A percentile compares a stretch with the other conserved stretches of the same genome.
phyloP scores from a whole-genome alignment of 371 early-diverging fungal genomes.

The Lichtheimia ramosa region DNA sequence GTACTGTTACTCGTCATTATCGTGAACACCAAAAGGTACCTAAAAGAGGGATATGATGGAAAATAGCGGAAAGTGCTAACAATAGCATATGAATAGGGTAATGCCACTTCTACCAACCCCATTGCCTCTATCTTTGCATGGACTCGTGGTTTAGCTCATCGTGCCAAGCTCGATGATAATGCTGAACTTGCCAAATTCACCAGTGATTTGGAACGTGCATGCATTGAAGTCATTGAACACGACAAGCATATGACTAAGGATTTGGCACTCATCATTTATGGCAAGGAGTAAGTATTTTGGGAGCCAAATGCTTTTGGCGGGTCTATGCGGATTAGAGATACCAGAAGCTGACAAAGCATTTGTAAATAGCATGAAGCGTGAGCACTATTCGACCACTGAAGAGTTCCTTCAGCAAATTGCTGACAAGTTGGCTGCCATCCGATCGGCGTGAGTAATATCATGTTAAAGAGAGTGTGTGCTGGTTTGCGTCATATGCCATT shows the following conservation, averaged over 20 bases:
- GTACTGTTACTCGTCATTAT: conserved; percentile 96
- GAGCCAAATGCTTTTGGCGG: no score
- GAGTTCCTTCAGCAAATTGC: conserved; percentile 80
- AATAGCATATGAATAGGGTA: conserved; percentile 43
- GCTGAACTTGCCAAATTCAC: conserved; percentile 75
- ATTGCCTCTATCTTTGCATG: conserved; percentile 98
- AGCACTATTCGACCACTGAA: conserved; percentile 79
- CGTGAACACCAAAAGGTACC: conserved; percentile 90
- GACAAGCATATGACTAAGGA: conserved; percentile 96
- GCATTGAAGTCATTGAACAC: conserved; percentile 85
- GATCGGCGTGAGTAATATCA: conserved; percentile 14
- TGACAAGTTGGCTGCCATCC: conserved; percentile 62
- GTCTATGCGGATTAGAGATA: no score
- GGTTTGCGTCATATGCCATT: no score
- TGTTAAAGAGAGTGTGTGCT: no score
- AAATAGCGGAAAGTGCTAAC: background rate
- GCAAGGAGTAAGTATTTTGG: conserved; percentile 59
- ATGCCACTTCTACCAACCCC: conserved; percentile 92
- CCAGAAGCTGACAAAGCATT: background rate
- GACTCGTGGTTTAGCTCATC: conserved; percentile 95
- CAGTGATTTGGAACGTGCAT: conserved; percentile 82
- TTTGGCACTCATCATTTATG: conserved; percentile 92
- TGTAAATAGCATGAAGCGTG: conserved; percentile 52
- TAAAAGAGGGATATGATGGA: background rate
- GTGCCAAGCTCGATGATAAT: conserved; percentile 91